Evolutionary conservation across 768 basidiomycete species (phyloP).

Genomic region (Psilocybe sp.): DNA sequence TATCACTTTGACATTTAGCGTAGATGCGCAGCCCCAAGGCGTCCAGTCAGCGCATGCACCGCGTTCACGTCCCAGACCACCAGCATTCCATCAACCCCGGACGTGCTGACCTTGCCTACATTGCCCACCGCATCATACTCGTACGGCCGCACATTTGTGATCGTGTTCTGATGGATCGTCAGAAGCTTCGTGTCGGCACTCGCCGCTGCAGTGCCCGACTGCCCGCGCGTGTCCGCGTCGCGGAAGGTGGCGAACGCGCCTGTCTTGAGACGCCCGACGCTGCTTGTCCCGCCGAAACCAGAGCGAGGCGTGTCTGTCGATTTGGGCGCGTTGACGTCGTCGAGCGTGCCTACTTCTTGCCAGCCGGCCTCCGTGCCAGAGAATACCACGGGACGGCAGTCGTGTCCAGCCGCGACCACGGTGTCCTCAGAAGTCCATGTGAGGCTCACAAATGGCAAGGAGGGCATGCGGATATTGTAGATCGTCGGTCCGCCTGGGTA

Average conservation of each 20-base stretch:
- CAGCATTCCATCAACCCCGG: conserved; percentile 90
- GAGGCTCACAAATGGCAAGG: conserved; percentile 81
- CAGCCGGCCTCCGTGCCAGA: conserved; percentile 75
- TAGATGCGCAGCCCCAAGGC: conserved; percentile 49
- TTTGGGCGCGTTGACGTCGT: conserved; percentile 63
- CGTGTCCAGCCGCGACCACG: conserved; percentile 92
- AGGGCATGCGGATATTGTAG: conserved; percentile 70
- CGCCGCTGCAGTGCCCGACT: conserved; percentile 28
- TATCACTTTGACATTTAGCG: conserved; percentile 14
- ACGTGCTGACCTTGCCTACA: conserved; percentile 81
- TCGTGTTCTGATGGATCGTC: conserved; percentile 98
- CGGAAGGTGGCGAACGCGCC: conserved; percentile 94
- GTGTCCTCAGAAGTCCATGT: conserved; percentile 82
- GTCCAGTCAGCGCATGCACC: conserved; percentile 48
- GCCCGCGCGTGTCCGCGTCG: conserved; percentile 82
- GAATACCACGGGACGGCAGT: conserved; percentile 93
- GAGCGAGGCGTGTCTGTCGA: conserved; percentile 38
- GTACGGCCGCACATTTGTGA: conserved; percentile 86
- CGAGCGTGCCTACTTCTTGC: conserved; percentile 77
- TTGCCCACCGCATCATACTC: conserved; percentile 48
- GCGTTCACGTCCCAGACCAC: conserved; percentile 85
- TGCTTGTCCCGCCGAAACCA: conserved; percentile 41
- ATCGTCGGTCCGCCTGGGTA: conserved; percentile 80
- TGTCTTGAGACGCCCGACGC: conserved; percentile 80
- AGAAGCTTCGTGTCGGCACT: conserved; percentile 67